These are phyloP conservation scores for Viola odorata DNA, from an alignment of 345 rosid species.

Conservation along the genomic window DNA sequence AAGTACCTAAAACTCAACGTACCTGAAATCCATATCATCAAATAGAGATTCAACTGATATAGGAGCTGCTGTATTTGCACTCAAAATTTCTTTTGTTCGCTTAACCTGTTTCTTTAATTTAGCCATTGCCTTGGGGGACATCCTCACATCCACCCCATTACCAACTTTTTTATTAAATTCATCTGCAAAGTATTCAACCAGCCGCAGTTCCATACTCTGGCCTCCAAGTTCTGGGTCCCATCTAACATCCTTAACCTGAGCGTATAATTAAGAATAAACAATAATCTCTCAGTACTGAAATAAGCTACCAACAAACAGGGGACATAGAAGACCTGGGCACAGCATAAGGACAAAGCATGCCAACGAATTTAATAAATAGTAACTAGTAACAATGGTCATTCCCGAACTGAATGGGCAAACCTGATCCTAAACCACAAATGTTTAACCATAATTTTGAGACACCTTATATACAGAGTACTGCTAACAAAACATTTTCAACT, in stretches of 20 bases:
- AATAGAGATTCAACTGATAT: conserved; percentile 92
- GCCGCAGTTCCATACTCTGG: conserved; percentile 71
- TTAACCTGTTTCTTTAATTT: conserved; percentile 97
- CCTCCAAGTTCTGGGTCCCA: conserved; percentile 97
- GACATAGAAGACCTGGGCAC: no score
- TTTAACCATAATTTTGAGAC: no score
- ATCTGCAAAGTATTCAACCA: conserved; percentile 91
- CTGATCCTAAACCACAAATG: no score
- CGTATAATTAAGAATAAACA: conserved; percentile 12
- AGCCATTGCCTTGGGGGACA: conserved; percentile 95
- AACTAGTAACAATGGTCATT: no score
- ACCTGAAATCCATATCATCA: conserved; percentile 96
- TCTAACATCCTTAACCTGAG: conserved; percentile 94
- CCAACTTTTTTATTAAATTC: conserved; percentile 93
- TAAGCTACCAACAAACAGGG: neutral
- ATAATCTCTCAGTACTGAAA: conserved; percentile 3
- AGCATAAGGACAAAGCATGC: no score
- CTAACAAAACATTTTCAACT: no score
- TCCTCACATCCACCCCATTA: conserved; percentile 82
- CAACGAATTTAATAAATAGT: no score
- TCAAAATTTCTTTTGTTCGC: conserved; percentile 94
- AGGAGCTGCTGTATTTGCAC: conserved; percentile 88
- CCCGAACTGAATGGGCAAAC: no score
- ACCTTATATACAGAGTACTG: no score
- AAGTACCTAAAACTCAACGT: neutral